phyloP scores from a whole-genome alignment of 2,329 filamentous ascomycete species.

The Ceratocystis papillata region DNA sequence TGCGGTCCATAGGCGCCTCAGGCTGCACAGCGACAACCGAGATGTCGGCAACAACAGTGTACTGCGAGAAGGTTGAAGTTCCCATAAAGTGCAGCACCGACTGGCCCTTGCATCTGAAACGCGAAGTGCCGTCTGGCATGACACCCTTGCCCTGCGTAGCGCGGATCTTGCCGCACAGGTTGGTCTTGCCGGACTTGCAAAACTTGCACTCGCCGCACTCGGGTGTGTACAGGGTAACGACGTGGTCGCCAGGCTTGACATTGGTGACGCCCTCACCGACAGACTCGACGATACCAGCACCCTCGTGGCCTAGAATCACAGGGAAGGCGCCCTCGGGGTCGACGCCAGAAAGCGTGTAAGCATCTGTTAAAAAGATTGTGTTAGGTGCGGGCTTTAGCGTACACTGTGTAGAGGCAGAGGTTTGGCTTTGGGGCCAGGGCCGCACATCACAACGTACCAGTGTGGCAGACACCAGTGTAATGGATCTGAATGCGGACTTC shows the following conservation, averaged over 20 bases:
- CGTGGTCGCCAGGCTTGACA: constrained; percentile 87
- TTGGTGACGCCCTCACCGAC: constrained; percentile 90
- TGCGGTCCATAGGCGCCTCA: constrained; percentile 88
- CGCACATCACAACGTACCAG: constrained; percentile 46
- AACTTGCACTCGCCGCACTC: constrained; percentile 99
- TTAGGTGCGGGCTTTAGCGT: neutral
- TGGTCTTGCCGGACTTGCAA: constrained; percentile 98
- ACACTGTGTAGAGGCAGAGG: neutral
- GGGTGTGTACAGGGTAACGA: constrained; percentile 84
- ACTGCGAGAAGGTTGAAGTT: constrained; percentile 96
- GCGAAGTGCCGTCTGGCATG: constrained; percentile 92
- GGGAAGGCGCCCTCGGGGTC: constrained; percentile 94
- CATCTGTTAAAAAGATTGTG: constrained; percentile 45
- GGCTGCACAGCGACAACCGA: constrained; percentile 88
- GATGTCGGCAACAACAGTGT: constrained; percentile 97
- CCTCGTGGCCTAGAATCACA: constrained; percentile 79
- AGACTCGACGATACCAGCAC: constrained; percentile 84
- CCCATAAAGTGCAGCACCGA: constrained; percentile 98
- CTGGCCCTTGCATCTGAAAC: constrained; percentile 91
- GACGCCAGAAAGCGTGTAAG: constrained; percentile 91
- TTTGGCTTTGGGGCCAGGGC: neutral
- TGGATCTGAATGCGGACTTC: constrained; percentile 96
- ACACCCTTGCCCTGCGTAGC: constrained; percentile 90
- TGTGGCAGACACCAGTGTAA: constrained; percentile 98
- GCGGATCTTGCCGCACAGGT: constrained; percentile 97